phyloP scores from a whole-genome alignment of 176 grass and related monocot species.

The Hordeum vulgare region DNA sequence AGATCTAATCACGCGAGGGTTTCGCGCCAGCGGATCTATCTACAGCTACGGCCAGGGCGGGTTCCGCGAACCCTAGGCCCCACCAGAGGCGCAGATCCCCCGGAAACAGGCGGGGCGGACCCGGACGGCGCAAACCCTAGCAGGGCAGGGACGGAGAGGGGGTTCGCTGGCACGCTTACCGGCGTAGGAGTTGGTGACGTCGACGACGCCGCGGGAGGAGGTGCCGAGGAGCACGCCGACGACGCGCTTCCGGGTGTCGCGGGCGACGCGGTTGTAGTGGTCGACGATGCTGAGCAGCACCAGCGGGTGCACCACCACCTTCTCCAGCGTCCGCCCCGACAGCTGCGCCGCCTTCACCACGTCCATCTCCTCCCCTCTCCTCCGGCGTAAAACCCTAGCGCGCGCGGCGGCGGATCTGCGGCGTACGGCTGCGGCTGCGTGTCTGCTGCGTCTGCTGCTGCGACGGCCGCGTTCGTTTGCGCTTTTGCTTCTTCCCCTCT shows the following conservation, averaged over 20 bases:
- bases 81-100: not conserved
- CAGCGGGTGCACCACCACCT: constrained; percentile 86
- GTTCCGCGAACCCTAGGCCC: not conserved
- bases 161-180: constrained; percentile 20
- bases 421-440: not conserved
- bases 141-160: not conserved
- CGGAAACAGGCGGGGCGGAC: not conserved
- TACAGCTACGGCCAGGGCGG: not conserved
- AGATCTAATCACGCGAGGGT: constrained; percentile 20
- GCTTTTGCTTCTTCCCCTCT: constrained; percentile 19
- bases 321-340: constrained; percentile 71
- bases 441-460: not conserved
- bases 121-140: constrained; percentile 16
- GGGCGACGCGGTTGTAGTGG: constrained; percentile 98
- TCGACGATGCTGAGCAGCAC: constrained; percentile 98
- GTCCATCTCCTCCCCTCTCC: constrained; percentile 49
- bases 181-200: constrained; percentile 97
- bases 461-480: constrained; percentile 5
- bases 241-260: constrained; percentile 85
- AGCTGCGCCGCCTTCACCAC: constrained; percentile 93
- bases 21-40: constrained; percentile 16
- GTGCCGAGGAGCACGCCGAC: constrained; percentile 89
- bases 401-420: constrained; percentile 18
- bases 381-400: not conserved
- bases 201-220: constrained; percentile 64